phyloP scores from a whole-genome alignment of 2,329 filamentous ascomycete genomes.

The Thelonectria olida region DNA sequence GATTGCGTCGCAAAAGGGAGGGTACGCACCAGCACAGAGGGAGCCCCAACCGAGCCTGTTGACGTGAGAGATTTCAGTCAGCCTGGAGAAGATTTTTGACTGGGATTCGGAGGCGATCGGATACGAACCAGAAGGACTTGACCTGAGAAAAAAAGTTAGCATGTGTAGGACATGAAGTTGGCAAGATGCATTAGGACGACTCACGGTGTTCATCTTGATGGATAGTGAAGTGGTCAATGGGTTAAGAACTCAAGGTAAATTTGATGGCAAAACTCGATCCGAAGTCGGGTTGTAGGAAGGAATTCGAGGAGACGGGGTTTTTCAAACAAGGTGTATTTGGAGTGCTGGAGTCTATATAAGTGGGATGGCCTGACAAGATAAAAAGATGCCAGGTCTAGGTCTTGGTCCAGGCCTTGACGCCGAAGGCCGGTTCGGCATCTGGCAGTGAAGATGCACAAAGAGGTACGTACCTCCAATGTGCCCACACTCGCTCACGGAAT shows the following conservation, averaged over 20 bases:
- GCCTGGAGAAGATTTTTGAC: conserved; percentile 8
- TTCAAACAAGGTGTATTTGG: conserved; percentile 28
- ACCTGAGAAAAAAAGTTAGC: conserved; percentile 53
- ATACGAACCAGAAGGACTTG: conserved; percentile 71
- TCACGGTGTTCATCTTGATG: conserved; percentile 64
- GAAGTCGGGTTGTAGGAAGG: conserved; percentile 20
- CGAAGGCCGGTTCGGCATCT: conserved; percentile 33
- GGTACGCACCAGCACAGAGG: conserved; percentile 77
- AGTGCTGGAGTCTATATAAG: conserved; percentile 26
- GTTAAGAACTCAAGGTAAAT: conserved; percentile 9
- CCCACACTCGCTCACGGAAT: background rate
- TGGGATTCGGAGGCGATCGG: conserved; percentile 18
- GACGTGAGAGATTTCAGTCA: conserved; percentile 11
- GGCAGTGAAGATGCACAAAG: background rate
- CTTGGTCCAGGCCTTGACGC: conserved; percentile 32
- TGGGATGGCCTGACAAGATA: conserved; percentile 42
- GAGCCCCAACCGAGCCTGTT: conserved; percentile 90
- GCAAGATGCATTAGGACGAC: conserved; percentile 32
- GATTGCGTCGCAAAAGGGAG: background rate
- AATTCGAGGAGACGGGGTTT: conserved; percentile 36
- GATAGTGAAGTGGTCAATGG: conserved; percentile 9
- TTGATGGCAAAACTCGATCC: conserved; percentile 16
- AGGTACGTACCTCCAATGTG: conserved; percentile 29
- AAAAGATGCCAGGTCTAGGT: conserved; percentile 32
- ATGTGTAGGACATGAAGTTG: conserved; percentile 22